Base-by-base conservation (phyloP, 2,329 filamentous ascomycete genomes). In the Zymoseptoria tritici region DNA sequence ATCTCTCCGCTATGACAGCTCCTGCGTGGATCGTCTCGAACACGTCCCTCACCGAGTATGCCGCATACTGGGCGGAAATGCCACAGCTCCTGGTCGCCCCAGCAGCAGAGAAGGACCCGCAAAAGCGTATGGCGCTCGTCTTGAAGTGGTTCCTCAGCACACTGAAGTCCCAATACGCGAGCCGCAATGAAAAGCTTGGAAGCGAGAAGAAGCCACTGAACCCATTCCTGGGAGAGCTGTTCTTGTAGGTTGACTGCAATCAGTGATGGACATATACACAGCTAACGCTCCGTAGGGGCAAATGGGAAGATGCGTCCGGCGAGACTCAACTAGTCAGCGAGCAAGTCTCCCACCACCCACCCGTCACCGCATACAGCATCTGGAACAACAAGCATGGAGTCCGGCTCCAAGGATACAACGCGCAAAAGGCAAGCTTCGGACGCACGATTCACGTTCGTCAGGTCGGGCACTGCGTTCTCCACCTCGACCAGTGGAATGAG, bases 131-230 rank as follows among this genome's bases (percentile, higher is more conserved):
- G 20, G 77, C 96, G 66, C 80, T 93, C 36, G 93, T 97, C n/a
- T 79, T 97, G 68, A 95, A 93, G 76, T 97, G 93, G 93, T 97
- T 97, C 78, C 78, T 97, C 58, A 92, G 86, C 70, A 96, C 92
- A 3, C 81, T 97, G 56, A 96, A 94, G 79, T 90, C 95, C 76
- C 91, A 96, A 73, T 88, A 88, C 73, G 83, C 81, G 67, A 85
- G 80, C 67, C 79, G 85, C 60, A 95, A 90, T 72, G 92, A 97
- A 73, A 86, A 86, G 73, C 76, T 86, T 64, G 91, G 91, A 55
- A 94, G 91, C 71, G 93, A 97, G 81, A 97, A 97, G 85, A 99
- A 97, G 80, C 93, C 93, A 2, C 78, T 99, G 61, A 97, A 99
- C 72, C 94, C 94, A 0, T 97, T 99, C 77, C 78, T 99, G 42